Conservation (phyloP, 75 land plant genomes). For the Chamaecyparis obtusa region DNA sequence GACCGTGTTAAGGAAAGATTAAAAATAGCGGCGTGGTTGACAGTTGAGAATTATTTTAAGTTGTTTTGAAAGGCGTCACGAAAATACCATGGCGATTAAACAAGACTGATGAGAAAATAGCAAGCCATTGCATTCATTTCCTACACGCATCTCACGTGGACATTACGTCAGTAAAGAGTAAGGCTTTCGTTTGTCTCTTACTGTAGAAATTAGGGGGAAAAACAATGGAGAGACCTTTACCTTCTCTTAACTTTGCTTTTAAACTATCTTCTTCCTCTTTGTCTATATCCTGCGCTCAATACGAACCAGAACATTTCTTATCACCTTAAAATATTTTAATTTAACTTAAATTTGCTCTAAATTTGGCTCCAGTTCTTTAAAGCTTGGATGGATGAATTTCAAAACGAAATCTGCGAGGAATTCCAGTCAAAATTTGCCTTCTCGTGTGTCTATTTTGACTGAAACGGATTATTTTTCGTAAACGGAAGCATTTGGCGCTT, state of each 20-base stretch:
- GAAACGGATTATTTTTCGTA: neutral
- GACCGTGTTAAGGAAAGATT: neutral
- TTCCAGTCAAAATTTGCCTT: neutral
- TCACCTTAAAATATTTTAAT: neutral
- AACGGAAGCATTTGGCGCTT: neutral
- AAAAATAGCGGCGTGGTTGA: neutral
- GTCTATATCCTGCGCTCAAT: constrained; percentile 2
- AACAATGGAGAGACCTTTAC: neutral
- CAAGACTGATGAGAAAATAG: neutral
- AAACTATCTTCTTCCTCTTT: neutral
- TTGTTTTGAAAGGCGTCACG: neutral
- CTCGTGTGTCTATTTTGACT: neutral
- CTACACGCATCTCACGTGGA: neutral
- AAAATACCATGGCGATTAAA: neutral
- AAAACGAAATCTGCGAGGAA: neutral
- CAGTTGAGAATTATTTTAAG: constrained; percentile 1
- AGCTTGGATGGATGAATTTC: neutral
- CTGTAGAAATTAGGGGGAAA: neutral
- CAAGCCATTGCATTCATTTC: neutral
- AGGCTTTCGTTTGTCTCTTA: neutral
- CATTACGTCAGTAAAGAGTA: constrained; percentile 2
- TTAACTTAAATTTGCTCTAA: neutral
- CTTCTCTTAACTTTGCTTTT: neutral
- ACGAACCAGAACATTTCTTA: constrained; percentile 3
- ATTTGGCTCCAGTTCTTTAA: neutral